Percentiles rank a stretch among this genome's conserved stretches.
Conservation (phyloP, 192 early-diverging fungal species). For the Gigaspora rosea region DNA sequence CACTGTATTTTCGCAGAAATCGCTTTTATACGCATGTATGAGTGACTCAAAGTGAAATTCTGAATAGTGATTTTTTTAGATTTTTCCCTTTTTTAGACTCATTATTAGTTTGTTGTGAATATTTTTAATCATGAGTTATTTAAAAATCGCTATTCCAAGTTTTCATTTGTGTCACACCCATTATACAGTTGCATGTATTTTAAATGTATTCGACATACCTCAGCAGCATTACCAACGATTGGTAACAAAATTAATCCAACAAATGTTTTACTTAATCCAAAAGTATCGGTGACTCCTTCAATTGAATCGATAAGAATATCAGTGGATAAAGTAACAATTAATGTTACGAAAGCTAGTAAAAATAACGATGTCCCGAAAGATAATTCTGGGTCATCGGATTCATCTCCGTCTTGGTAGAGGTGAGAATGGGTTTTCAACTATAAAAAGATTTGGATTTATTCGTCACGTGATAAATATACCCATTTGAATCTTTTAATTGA, state of each 20-base stretch:
- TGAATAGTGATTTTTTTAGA: no score
- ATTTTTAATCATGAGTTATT: no score
- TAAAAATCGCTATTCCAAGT: no score
- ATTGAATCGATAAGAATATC: constrained; percentile 86
- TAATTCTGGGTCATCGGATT: constrained; percentile 66
- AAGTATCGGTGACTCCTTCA: constrained; percentile 69
- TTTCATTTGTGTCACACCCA: no score
- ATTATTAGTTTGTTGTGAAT: no score
- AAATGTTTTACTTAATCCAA: constrained; percentile 78
- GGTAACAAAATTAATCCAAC: constrained; percentile 90
- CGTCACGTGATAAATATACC: no score
- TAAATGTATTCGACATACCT: constrained; percentile 19
- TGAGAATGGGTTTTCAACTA: not conserved
- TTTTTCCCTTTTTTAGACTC: no score
- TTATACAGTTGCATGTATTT: no score
- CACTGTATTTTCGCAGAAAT: no score
- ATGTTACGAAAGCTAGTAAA: constrained; percentile 63
- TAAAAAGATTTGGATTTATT: not conserved
- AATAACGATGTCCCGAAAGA: constrained; percentile 37
- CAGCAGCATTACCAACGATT: constrained; percentile 89
- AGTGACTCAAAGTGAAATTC: no score
- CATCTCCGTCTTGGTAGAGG: constrained; percentile 32
- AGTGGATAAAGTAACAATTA: constrained; percentile 76
- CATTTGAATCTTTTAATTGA: not conserved
- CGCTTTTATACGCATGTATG: no score